phyloP scores from a whole-genome alignment of 495 filamentous ascomycete species.

The Cenococcum geophilum region DNA sequence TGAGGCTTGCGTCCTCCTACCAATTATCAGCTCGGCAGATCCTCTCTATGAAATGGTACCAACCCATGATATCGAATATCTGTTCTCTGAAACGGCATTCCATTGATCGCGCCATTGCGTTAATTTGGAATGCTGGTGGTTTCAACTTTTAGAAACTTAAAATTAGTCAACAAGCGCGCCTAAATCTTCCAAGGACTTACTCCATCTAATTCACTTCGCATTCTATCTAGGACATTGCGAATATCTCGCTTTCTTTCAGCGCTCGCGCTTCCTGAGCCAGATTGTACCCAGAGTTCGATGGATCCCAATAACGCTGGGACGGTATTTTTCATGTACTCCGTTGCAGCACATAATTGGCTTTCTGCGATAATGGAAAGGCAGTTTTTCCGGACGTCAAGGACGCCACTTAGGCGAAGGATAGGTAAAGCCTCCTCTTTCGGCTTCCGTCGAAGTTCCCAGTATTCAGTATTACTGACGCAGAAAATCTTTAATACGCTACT shows the following conservation, averaged over 20 bases:
- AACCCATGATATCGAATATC: conserved; percentile 14
- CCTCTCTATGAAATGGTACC: background rate
- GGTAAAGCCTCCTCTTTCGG: conserved; percentile 24
- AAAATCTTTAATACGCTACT: conserved; percentile 32
- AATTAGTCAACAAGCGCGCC: background rate
- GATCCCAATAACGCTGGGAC: conserved; percentile 36
- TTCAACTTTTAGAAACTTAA: conserved; percentile 10
- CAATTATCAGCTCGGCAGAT: background rate
- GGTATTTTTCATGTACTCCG: conserved; percentile 35
- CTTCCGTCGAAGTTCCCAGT: conserved; percentile 36
- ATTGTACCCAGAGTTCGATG: conserved; percentile 41
- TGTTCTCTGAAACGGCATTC: conserved; percentile 7
- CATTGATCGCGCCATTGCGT: conserved; percentile 4
- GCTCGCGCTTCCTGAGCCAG: conserved; percentile 34
- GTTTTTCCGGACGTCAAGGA: conserved; percentile 34
- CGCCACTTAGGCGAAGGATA: conserved; percentile 38
- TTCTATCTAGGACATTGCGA: conserved; percentile 24
- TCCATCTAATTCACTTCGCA: conserved; percentile 26
- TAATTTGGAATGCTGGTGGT: conserved; percentile 13
- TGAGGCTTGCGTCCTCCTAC: conserved; percentile 9
- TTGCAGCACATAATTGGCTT: conserved; percentile 34
- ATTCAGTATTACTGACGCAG: conserved; percentile 39
- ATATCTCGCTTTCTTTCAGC: conserved; percentile 35
- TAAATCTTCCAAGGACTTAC: conserved; percentile 13
- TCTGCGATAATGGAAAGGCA: conserved; percentile 40